Conservation (phyloP, 1,284 basidiomycete species). For the Omphalotus olearius region DNA sequence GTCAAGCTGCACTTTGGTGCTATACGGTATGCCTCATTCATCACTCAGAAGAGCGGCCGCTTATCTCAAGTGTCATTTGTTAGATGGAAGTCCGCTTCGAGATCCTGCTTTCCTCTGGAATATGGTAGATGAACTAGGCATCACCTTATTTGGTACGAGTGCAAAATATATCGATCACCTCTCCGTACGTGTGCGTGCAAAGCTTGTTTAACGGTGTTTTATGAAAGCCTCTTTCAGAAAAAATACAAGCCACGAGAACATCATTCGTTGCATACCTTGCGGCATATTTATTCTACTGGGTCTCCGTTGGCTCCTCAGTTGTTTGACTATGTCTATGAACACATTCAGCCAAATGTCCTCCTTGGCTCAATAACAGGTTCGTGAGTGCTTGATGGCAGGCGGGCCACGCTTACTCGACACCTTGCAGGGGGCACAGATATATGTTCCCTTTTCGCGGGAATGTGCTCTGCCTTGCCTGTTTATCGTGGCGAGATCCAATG, state of each 20-base stretch:
- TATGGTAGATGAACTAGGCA: conserved; percentile 66
- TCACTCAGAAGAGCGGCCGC: neutral
- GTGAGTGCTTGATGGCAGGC: conserved; percentile 4
- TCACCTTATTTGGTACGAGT: conserved; percentile 82
- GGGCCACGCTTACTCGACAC: conserved; percentile 9
- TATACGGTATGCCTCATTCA: conserved; percentile 10
- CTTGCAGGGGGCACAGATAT: conserved; percentile 76
- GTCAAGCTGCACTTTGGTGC: conserved; percentile 14
- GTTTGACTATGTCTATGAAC: conserved; percentile 77
- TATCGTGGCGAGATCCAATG: conserved; percentile 85
- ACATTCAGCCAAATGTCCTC: conserved; percentile 65
- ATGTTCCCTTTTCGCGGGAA: conserved; percentile 83
- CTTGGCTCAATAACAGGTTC: conserved; percentile 79
- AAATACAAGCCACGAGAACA: conserved; percentile 61
- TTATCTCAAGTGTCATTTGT: conserved; percentile 56
- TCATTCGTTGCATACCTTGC: conserved; percentile 57
- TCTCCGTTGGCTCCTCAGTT: conserved; percentile 74
- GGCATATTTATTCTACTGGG: conserved; percentile 82
- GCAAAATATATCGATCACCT: conserved; percentile 80
- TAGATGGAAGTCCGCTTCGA: conserved; percentile 85
- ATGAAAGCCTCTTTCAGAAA: conserved; percentile 38
- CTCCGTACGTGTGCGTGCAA: conserved; percentile 46
- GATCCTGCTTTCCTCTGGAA: conserved; percentile 72
- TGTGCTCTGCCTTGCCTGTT: conserved; percentile 77
- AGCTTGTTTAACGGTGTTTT: conserved; percentile 11